These are phyloP conservation scores for Yamadazyma ubonensis DNA, from an alignment of 805 yeast species.

Conservation along the genomic window DNA sequence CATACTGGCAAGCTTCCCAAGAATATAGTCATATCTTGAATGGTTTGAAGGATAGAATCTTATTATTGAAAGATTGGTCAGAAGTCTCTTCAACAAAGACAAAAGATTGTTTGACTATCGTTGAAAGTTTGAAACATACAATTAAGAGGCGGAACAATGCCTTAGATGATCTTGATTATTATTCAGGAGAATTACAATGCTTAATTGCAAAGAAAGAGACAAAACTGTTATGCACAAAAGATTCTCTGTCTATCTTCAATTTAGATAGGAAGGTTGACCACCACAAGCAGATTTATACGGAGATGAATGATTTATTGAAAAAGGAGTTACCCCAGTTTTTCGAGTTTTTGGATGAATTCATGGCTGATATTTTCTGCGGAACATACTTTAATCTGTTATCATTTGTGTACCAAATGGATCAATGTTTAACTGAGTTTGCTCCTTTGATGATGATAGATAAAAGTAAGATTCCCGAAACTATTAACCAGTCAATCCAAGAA, in stretches of 20 bases:
- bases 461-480: background rate
- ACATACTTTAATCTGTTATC: conserved; percentile 39
- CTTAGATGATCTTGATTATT: conserved; percentile 38
- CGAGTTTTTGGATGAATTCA: conserved; percentile 27
- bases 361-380: conserved; percentile 15
- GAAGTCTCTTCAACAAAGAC: conserved; percentile 8
- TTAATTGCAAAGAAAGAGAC: conserved; percentile 36
- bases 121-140: conserved; percentile 9
- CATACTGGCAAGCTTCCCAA: conserved; percentile 7
- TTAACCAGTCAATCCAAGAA: background rate
- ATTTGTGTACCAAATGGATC: conserved; percentile 28
- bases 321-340: conserved; percentile 48
- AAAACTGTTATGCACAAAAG: conserved; percentile 30
- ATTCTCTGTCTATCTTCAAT: conserved; percentile 23
- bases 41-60: background rate
- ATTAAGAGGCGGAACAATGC: conserved; percentile 22
- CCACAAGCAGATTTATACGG: conserved; percentile 28
- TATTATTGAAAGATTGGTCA: background rate
- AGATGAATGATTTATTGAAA: conserved; percentile 39
- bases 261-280: conserved; percentile 28
- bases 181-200: conserved; percentile 26
- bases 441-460: background rate
- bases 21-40: conserved; percentile 1
- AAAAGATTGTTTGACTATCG: conserved; percentile 5
- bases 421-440: conserved; percentile 1